Evolutionary conservation across 1,284 basidiomycete species (phyloP).

Genomic region (Psilocybe mexicana): DNA sequence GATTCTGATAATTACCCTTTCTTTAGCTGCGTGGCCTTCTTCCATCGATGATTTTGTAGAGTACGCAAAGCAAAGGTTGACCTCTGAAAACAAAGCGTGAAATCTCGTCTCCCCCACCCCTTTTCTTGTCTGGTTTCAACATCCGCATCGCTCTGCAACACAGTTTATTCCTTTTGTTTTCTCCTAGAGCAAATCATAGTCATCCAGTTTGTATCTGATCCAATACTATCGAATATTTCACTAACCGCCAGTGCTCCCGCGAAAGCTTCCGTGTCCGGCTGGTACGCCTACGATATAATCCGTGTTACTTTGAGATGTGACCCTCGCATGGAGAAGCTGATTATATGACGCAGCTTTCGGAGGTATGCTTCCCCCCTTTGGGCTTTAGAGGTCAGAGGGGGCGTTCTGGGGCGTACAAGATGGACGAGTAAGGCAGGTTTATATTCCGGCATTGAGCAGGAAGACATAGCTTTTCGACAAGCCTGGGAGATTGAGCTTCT

Average conservation of each 20-base stretch:
- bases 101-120: background rate
- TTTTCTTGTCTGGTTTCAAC: background rate
- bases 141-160: background rate
- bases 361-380: background rate
- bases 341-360: background rate
- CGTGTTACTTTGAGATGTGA: background rate
- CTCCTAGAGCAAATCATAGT: background rate
- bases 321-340: background rate
- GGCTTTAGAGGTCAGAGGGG: background rate
- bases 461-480: background rate
- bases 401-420: background rate
- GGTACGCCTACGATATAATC: background rate
- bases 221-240: background rate
- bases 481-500: background rate
- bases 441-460: background rate
- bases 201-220: background rate
- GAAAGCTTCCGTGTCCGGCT: background rate
- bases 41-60: constrained; percentile 88
- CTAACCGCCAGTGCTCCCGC: background rate
- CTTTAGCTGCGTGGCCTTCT: constrained; percentile 83
- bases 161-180: background rate
- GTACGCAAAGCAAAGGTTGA: constrained; percentile 50
- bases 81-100: constrained; percentile 11
- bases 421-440: background rate
- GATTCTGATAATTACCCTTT: background rate